These are phyloP conservation scores for Choiromyces venosus DNA, from an alignment of 495 filamentous ascomycete species.

Conservation along the genomic window DNA sequence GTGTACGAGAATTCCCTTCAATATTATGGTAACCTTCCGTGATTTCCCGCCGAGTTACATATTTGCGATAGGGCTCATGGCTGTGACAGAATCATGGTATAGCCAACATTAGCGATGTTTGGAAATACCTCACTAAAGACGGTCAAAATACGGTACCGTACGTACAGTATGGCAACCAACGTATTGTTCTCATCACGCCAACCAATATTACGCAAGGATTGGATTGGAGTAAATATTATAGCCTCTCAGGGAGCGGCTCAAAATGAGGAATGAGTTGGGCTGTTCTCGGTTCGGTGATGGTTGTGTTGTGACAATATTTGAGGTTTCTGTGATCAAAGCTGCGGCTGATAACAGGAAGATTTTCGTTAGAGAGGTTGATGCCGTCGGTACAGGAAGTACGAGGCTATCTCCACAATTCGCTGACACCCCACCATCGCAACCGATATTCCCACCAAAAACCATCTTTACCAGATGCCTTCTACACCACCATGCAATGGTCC, in stretches of 20 bases:
- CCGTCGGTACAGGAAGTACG: too few species aligned
- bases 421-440: too few species aligned
- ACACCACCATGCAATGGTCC: too few species aligned
- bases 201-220: neutral
- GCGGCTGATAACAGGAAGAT: too few species aligned
- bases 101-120: neutral
- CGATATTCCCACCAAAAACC: too few species aligned
- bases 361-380: too few species aligned
- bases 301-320: rapidly evolving
- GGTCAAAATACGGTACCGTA: too few species aligned
- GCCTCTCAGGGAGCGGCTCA: neutral
- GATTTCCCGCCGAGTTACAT: neutral
- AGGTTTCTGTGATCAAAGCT: neutral
- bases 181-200: neutral
- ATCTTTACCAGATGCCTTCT: too few species aligned
- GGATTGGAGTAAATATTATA: neutral
- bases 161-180: neutral
- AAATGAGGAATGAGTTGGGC: neutral
- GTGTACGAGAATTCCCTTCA: neutral
- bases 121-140: neutral
- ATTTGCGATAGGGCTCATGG: too few species aligned
- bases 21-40: neutral
- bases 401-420: too few species aligned
- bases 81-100: too few species aligned
- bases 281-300: neutral